Conservation (phyloP, 768 basidiomycete genomes). For the Rhodosporidiobolus sp. region DNA sequence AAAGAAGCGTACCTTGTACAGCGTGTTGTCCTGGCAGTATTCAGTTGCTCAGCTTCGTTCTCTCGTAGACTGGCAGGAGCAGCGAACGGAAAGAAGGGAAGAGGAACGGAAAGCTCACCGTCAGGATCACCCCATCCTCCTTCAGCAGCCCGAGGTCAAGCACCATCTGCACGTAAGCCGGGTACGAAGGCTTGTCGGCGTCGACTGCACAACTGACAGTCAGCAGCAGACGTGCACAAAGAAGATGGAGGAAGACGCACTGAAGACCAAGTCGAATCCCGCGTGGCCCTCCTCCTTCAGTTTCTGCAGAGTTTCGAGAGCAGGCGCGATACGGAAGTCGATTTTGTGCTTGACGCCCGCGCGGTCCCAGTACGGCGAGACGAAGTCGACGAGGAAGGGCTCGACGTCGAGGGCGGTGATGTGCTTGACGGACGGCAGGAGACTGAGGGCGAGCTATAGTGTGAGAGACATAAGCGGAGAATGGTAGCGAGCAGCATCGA, state of each 20-base stretch:
- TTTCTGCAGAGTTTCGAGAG: constrained; percentile 30
- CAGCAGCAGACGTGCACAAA: too few species aligned
- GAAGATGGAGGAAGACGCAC: too few species aligned
- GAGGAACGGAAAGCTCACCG: constrained; percentile 8
- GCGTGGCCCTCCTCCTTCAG: constrained; percentile 9
- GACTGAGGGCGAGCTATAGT: constrained; percentile 47
- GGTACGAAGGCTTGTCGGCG: constrained; percentile 40
- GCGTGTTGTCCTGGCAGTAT: constrained; percentile 42
- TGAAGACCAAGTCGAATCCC: constrained; percentile 40
- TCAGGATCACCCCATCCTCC: constrained; percentile 36
- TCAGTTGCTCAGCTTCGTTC: too few species aligned
- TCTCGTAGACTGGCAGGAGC: too few species aligned
- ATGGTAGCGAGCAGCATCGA: background rate
- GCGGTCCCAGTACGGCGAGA: constrained; percentile 31
- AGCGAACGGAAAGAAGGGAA: background rate
- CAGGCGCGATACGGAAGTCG: constrained; percentile 37
- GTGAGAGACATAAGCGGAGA: background rate
- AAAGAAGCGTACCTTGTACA: constrained; percentile 23
- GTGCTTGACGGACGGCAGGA: constrained; percentile 51
- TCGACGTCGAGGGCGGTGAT: constrained; percentile 50
- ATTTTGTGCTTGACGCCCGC: constrained; percentile 41
- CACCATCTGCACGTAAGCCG: constrained; percentile 22
- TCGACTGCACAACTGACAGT: constrained; percentile 15
- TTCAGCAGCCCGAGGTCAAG: constrained; percentile 20
- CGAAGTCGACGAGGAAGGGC: constrained; percentile 28